Conservation (phyloP, 495 filamentous ascomycete genomes). For the Diplogelasinospora grovesii region DNA sequence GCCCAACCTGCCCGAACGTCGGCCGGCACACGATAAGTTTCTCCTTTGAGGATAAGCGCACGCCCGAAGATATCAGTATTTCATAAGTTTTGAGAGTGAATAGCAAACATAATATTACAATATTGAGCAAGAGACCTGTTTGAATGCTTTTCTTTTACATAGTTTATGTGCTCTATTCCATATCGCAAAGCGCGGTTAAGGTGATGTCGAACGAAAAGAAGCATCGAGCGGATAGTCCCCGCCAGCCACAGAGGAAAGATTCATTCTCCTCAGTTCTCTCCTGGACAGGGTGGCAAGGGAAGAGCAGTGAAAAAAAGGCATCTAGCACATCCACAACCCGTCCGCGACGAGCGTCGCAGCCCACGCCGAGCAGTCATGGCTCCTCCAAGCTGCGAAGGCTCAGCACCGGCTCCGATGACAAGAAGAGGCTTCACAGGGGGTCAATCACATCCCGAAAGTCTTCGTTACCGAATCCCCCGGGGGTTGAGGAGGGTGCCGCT, state of each 20-base stretch:
- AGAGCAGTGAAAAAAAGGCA: constrained; percentile 3
- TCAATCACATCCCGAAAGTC: constrained; percentile 22
- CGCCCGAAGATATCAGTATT: too few species aligned
- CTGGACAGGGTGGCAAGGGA: constrained; percentile 21
- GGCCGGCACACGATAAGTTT: too few species aligned
- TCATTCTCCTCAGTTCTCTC: constrained; percentile 24
- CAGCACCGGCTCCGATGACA: constrained; percentile 21
- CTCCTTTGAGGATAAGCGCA: too few species aligned
- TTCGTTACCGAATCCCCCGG: constrained; percentile 16
- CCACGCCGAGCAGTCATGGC: constrained; percentile 4
- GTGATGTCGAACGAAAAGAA: constrained; percentile 24
- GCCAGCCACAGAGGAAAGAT: constrained; percentile 25
- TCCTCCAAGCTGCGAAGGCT: constrained; percentile 21
- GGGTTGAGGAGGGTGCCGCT: constrained; percentile 14
- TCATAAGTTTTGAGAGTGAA: too few species aligned
- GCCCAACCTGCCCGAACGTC: constrained; percentile 29
- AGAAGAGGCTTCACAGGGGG: constrained; percentile 28
- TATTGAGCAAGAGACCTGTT: too few species aligned
- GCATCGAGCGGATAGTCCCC: constrained; percentile 14
- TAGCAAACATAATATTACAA: too few species aligned
- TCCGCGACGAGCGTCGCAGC: constrained; percentile 9
- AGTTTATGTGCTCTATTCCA: too few species aligned
- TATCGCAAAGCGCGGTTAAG: too few species aligned
- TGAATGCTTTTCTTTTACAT: too few species aligned
- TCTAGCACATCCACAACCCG: constrained; percentile 9